Conservation (phyloP, 192 early-diverging fungal genomes). For the Ramicandelaber brevisporus region DNA sequence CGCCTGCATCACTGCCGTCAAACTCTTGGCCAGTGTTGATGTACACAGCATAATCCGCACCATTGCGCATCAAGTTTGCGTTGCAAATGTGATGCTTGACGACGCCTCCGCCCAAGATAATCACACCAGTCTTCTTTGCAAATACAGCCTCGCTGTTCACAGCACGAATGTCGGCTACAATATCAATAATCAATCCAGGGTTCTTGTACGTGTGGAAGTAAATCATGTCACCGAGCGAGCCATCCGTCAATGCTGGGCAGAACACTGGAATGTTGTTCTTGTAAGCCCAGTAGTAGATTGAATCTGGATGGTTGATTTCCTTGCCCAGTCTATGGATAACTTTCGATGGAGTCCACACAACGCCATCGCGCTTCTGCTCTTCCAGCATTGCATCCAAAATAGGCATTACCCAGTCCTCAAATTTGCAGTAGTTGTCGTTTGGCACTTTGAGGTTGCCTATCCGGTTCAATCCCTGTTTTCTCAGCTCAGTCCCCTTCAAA, state of each 20-base stretch:
- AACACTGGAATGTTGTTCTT: conserved; percentile 96
- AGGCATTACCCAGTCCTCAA: conserved; percentile 96
- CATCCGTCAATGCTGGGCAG: conserved; percentile 93
- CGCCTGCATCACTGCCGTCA: conserved; percentile 94
- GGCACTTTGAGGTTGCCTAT: conserved; percentile 95
- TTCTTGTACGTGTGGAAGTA: conserved; percentile 95
- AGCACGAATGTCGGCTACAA: conserved; percentile 69
- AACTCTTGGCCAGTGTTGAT: conserved; percentile 97
- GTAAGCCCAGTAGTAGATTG: conserved; percentile 93
- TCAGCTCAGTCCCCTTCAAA: conserved; percentile 47
- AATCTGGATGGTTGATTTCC: conserved; percentile 66
- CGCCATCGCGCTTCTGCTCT: conserved; percentile 66
- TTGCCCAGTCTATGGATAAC: conserved; percentile 71
- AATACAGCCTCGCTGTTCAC: conserved; percentile 87
- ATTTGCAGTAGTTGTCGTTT: conserved; percentile 97
- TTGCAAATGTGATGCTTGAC: conserved; percentile 98
- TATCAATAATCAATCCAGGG: conserved; percentile 81
- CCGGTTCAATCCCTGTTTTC: conserved; percentile 77
- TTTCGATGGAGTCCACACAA: conserved; percentile 76
- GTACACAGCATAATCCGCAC: conserved; percentile 86
- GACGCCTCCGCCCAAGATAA: conserved; percentile 91
- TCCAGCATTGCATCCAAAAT: conserved; percentile 77
- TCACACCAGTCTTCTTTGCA: conserved; percentile 87
- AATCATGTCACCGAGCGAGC: conserved; percentile 96
- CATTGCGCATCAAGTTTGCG: conserved; percentile 96